Conservation (phyloP, 192 early-diverging fungal genomes). For the Podochytrium sp. region DNA sequence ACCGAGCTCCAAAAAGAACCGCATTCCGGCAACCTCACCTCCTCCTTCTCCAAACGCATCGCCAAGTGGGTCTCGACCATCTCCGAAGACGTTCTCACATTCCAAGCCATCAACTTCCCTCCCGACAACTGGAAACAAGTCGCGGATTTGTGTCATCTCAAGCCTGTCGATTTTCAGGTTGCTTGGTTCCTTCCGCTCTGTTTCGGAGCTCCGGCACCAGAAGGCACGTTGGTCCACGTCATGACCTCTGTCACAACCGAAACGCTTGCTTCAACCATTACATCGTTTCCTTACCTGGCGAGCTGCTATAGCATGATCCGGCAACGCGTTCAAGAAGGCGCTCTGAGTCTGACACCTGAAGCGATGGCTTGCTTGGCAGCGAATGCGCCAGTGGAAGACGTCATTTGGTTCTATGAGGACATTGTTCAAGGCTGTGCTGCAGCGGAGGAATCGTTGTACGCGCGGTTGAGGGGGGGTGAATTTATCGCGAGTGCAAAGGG, state of each 20-base stretch:
- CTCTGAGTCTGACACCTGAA: conserved; percentile 6
- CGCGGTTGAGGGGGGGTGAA: conserved; percentile 24
- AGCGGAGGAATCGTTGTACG: conserved; percentile 17
- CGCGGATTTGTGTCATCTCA: conserved; percentile 13
- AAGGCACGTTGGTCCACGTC: conserved; percentile 20
- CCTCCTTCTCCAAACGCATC: conserved; percentile 13
- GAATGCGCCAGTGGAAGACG: conserved; percentile 32
- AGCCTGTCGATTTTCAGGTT: neutral
- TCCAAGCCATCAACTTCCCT: conserved; percentile 26
- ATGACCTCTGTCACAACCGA: conserved; percentile 30
- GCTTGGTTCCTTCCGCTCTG: conserved; percentile 24
- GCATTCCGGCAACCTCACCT: conserved; percentile 19
- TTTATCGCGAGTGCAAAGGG: conserved; percentile 14
- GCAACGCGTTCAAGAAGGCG: conserved; percentile 32
- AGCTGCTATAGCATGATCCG: conserved; percentile 31
- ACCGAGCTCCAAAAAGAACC: conserved; percentile 18
- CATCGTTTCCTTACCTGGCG: conserved; percentile 29
- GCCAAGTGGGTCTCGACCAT: conserved; percentile 20
- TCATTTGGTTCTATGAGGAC: conserved; percentile 40
- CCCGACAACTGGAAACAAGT: conserved; percentile 16
- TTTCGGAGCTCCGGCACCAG: conserved; percentile 19
- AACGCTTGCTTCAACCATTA: neutral
- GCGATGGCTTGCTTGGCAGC: conserved; percentile 13
- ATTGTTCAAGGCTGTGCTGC: conserved; percentile 14
- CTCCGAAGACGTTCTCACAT: conserved; percentile 24